A percentile compares a stretch with the other conserved stretches of the same genome.
These are phyloP conservation scores for Colletotrichum destructivum DNA, from an alignment of 2,329 filamentous ascomycete species.

Conservation along the genomic window DNA sequence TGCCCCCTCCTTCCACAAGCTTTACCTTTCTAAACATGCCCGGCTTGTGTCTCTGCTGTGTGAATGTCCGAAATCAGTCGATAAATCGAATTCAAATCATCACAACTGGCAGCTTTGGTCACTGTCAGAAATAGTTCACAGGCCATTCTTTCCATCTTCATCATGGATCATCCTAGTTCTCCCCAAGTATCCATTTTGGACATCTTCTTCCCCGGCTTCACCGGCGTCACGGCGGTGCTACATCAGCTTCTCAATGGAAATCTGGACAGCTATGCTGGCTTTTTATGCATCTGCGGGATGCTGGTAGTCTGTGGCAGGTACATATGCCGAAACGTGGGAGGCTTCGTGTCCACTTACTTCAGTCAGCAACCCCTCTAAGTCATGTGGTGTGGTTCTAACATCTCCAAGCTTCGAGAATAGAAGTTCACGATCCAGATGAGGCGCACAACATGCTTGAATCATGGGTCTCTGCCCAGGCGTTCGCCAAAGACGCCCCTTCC, in stretches of 20 bases:
- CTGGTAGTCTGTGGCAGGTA: constrained; percentile 38
- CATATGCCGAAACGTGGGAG: constrained; percentile 52
- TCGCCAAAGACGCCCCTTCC: constrained; percentile 2
- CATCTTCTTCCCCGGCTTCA: constrained; percentile 24
- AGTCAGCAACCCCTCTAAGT: constrained; percentile 1
- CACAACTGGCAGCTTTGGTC: neutral
- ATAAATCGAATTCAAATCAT: neutral
- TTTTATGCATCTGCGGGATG: constrained; percentile 46
- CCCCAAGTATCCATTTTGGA: constrained; percentile 13
- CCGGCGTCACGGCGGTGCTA: neutral
- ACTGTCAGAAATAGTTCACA: constrained; percentile 1
- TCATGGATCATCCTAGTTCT: constrained; percentile 8
- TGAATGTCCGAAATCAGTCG: constrained; percentile 8
- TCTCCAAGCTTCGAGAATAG: neutral
- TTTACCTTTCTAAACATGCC: neutral
- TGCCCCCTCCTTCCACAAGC: neutral
- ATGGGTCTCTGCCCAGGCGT: constrained; percentile 4
- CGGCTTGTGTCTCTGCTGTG: constrained; percentile 3
- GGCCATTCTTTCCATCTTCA: neutral
- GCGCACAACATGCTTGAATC: constrained; percentile 6
- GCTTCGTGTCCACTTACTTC: constrained; percentile 18
- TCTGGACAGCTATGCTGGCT: constrained; percentile 5
- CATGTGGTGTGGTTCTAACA: neutral
- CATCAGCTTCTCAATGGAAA: constrained; percentile 28
- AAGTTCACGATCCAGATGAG: constrained; percentile 6